These are phyloP conservation scores for Candida parachauliodes DNA, from an alignment of 805 yeast genomes.

Conservation along the genomic window DNA sequence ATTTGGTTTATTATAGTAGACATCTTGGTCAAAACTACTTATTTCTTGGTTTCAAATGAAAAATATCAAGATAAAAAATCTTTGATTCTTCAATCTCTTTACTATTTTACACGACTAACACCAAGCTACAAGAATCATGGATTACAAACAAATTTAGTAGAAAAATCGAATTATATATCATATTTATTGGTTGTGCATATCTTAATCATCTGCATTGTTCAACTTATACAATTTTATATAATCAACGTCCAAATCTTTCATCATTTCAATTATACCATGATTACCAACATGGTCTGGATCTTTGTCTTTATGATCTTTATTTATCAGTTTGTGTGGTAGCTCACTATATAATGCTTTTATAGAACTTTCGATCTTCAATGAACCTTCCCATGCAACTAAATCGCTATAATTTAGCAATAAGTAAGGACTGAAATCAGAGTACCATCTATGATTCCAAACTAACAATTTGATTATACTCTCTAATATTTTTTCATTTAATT, in stretches of 20 bases:
- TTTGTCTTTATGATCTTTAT: slow-evolving; percentile 14
- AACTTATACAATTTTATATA: slow-evolving; percentile 11
- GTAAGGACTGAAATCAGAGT: slow-evolving; percentile 78
- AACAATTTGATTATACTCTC: slow-evolving; percentile 69
- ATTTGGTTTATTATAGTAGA: slow-evolving; percentile 22
- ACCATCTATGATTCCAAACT: slow-evolving; percentile 99
- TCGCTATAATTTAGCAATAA: slow-evolving; percentile 55
- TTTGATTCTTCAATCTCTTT: too few species aligned
- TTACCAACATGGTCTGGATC: slow-evolving; percentile 27
- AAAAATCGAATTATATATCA: too few species aligned
- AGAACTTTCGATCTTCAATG: slow-evolving; percentile 70
- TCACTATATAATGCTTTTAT: slow-evolving; percentile 62
- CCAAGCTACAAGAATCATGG: too few species aligned
- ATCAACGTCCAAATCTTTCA: slow-evolving; percentile 39
- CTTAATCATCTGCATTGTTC: slow-evolving; percentile 41
- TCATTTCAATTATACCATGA: slow-evolving; percentile 54
- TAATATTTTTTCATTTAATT: slow-evolving; percentile 54
- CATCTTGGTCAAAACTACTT: slow-evolving; percentile 1
- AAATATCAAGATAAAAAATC: neutral
- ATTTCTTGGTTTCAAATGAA: neutral
- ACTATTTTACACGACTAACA: too few species aligned
- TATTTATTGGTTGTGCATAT: too few species aligned
- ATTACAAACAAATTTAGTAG: too few species aligned
- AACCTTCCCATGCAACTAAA: slow-evolving; percentile 72
- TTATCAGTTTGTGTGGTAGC: slow-evolving; percentile 11